Conservation (phyloP, 805 yeast species). For the Candida montana region DNA sequence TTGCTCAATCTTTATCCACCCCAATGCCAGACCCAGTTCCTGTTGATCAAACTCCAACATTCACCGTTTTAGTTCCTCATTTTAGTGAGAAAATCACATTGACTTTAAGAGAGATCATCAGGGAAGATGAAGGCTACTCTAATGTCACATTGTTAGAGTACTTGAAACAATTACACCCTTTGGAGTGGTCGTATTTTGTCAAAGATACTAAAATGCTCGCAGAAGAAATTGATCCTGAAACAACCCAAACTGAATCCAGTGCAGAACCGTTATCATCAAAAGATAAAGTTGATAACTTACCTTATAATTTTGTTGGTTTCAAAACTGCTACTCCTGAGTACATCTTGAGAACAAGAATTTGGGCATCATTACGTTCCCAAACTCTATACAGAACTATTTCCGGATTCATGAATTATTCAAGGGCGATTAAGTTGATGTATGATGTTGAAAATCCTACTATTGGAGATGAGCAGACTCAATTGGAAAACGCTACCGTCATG, state of each 20-base stretch:
- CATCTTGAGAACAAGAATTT: slow-evolving; percentile 59
- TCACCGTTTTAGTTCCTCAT: slow-evolving; percentile 83
- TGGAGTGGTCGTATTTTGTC: slow-evolving; percentile 70
- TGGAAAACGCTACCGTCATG: slow-evolving; percentile 46
- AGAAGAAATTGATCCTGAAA: slow-evolving; percentile 35
- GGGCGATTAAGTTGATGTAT: slow-evolving; percentile 61
- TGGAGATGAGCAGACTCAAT: slow-evolving; percentile 30
- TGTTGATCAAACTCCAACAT: slow-evolving; percentile 67
- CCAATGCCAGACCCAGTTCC: slow-evolving; percentile 75
- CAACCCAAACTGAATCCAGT: slow-evolving; percentile 16
- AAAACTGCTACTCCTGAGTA: slow-evolving; percentile 55
- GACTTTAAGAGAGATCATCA: slow-evolving; percentile 71
- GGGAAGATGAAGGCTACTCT: slow-evolving; percentile 57
- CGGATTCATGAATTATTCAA: slow-evolving; percentile 67
- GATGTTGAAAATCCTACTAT: slow-evolving; percentile 46
- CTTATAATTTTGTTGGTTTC: slow-evolving; percentile 60
- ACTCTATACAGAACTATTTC: slow-evolving; percentile 68
- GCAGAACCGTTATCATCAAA: slow-evolving; percentile 11
- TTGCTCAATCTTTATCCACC: slow-evolving; percentile 84
- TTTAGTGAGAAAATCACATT: slow-evolving; percentile 77
- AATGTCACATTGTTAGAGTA: slow-evolving; percentile 66
- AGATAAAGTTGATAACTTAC: slow-evolving; percentile 42
- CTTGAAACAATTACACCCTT: slow-evolving; percentile 55
- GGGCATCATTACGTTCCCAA: slow-evolving; percentile 74
- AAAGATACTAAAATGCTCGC: slow-evolving; percentile 56